Evolutionary conservation across 164 flowering plant species (phyloP).

Genomic region (Pachysandra terminalis): DNA sequence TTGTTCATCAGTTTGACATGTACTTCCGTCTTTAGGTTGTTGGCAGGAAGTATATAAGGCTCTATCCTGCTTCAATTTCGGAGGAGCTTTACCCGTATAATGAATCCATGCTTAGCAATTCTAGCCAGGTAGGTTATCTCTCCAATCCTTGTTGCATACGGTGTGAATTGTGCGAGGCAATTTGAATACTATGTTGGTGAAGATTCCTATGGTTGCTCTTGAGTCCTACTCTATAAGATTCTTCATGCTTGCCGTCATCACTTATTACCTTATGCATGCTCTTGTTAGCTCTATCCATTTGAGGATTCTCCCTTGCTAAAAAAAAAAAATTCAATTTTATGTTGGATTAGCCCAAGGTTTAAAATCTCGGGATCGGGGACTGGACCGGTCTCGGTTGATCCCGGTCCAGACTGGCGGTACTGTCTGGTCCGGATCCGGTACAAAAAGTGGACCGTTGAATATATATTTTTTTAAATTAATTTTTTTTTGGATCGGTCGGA

Average conservation of each 20-base stretch:
- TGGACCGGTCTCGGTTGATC: no score
- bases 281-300: no score
- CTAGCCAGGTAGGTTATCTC: conserved; percentile 69
- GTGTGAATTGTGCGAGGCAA: background rate
- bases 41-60: conserved; percentile 91
- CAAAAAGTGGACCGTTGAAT: no score
- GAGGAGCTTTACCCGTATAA: conserved; percentile 74
- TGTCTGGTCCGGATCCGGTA: no score
- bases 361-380: no score
- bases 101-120: conserved; percentile 86
- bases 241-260: background rate
- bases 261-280: no score
- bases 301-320: no score
- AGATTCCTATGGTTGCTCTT: background rate
- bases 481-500: no score
- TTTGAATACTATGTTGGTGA: background rate
- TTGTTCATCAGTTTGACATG: background rate
- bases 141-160: background rate
- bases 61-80: conserved; percentile 68
- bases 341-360: no score
- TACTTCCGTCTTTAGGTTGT: conserved; percentile 56
- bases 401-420: no score
- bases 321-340: no score
- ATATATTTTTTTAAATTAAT: no score
- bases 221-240: background rate